Base-by-base conservation (phyloP, 2,329 filamentous ascomycete genomes). In the Escovopsis sp. region DNA sequence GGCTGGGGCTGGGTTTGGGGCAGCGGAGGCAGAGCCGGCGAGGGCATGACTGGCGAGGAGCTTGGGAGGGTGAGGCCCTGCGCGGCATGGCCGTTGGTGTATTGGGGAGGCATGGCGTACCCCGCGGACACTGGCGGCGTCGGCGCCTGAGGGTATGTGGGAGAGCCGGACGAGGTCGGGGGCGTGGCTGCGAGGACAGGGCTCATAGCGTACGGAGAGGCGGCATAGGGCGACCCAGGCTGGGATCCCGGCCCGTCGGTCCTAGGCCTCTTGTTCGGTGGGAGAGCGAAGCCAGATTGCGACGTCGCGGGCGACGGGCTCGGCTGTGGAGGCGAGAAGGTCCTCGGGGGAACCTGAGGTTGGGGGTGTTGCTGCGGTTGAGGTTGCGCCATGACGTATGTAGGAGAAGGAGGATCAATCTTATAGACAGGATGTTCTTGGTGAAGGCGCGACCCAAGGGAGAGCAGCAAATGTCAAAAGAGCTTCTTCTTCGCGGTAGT, bases 201-300 rank as follows among this genome's bases (percentile, higher is more conserved):
- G 37, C 64, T 67, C 43, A 62, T 56, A 7, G 56, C 55, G 45
- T 65, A 70, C 45, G 66, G 58, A 42, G 71, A 65, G 45, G 61
- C 55, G 43, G 65, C 62, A 49, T 75, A 76, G 1, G 74, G 72
- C 25, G 75, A 80, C 34, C 62, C 66, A 39, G 78, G 76, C 45
- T 78, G 76, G 19, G 79, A 76, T n/a, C 66, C 60, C 25, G 76
- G 70, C 38, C 76, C 76, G 35, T 78, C 53, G 70, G 77, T 53
- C 41, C 54, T 49, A 19, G 52, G 46, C 48, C 81, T 72, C 61
- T 90, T 88, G 39, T 70, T 72, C 13, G 82, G 76, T 33, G 80
- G 80, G 33, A 78, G 70, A 40, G 56, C 50, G 47, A 57, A 79
- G 35, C 56, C 59, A 13, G 66, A 59, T 43, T 70, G 68, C 23